Conservation (phyloP, 768 basidiomycete species). For the Trametes sanguinea region DNA sequence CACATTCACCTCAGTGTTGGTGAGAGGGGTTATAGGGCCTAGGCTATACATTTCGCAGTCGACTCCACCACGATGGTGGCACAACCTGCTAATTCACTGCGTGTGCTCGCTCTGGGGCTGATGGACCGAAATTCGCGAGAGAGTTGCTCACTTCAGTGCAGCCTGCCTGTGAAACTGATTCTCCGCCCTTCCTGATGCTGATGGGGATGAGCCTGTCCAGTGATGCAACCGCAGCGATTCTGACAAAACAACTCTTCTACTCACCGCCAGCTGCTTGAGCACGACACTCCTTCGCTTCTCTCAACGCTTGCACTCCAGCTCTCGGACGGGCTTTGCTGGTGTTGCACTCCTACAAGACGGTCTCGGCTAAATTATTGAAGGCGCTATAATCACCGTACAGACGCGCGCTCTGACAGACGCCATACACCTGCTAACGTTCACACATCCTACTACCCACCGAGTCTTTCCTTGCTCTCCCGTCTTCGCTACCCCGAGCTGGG, state of each 20-base stretch:
- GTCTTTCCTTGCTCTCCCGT: not conserved
- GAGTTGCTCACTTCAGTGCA: too few relatives aligned
- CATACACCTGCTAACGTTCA: not conserved
- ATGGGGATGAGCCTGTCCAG: constrained; percentile 2
- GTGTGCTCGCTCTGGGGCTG: too few relatives aligned
- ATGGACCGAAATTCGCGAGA: too few relatives aligned
- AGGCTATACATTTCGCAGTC: too few relatives aligned
- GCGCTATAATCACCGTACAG: not conserved
- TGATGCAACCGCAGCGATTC: constrained; percentile 10
- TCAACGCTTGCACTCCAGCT: not conserved
- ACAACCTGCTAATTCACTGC: too few relatives aligned
- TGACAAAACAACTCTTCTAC: constrained; percentile 3
- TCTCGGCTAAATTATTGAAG: not conserved
- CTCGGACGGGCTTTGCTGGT: too few relatives aligned
- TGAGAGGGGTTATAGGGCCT: too few relatives aligned
- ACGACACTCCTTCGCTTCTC: not conserved
- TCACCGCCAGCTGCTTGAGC: not conserved
- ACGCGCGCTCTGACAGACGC: not conserved
- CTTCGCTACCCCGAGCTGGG: not conserved
- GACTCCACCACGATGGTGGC: too few relatives aligned
- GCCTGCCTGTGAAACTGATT: constrained; percentile 1
- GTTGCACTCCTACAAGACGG: too few relatives aligned
- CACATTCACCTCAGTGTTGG: too few relatives aligned
- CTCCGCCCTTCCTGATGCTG: constrained; percentile 11
- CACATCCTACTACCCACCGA: not conserved